A percentile compares a stretch with the other conserved stretches of the same genome.
These are phyloP conservation scores for Phytophthora citricola DNA, from an alignment of 352 stramenopile species.

Conservation along the genomic window DNA sequence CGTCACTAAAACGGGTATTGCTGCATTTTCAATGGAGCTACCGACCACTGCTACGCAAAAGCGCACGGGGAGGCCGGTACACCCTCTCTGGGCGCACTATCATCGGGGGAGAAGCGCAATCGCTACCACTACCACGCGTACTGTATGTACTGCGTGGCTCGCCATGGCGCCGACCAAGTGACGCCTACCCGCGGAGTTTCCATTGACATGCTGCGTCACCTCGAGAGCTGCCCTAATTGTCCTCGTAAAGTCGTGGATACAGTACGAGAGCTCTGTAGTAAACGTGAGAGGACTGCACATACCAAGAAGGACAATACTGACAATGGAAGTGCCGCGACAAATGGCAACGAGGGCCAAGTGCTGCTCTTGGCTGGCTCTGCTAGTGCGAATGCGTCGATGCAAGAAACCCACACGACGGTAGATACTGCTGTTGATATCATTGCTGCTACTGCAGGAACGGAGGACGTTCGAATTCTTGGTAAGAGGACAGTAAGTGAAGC, in stretches of 20 bases:
- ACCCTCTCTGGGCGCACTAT: constrained; percentile 85
- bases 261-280: constrained; percentile 65
- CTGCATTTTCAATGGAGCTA: constrained; percentile 12
- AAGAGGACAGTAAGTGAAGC: constrained; percentile 33
- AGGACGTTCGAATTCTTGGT: not conserved
- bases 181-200: constrained; percentile 79
- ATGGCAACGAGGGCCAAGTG: constrained; percentile 26
- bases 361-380: constrained; percentile 23
- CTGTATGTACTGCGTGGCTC: constrained; percentile 80
- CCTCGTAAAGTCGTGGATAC: constrained; percentile 67
- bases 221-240: constrained; percentile 77
- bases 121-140: constrained; percentile 88
- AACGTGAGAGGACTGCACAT: constrained; percentile 43
- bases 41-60: constrained; percentile 34
- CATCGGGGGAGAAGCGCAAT: constrained; percentile 86
- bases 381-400: not conserved
- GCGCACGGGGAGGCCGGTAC: constrained; percentile 72
- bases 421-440: constrained; percentile 15
- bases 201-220: constrained; percentile 81
- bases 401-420: constrained; percentile 6
- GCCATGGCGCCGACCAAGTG: constrained; percentile 59
- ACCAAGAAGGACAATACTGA: constrained; percentile 28
- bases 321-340: not conserved
- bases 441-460: not conserved
- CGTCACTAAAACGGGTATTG: constrained; percentile 31